phyloP scores from a whole-genome alignment of 371 early-diverging fungal genomes.

The Conidiobolus incongruus region DNA sequence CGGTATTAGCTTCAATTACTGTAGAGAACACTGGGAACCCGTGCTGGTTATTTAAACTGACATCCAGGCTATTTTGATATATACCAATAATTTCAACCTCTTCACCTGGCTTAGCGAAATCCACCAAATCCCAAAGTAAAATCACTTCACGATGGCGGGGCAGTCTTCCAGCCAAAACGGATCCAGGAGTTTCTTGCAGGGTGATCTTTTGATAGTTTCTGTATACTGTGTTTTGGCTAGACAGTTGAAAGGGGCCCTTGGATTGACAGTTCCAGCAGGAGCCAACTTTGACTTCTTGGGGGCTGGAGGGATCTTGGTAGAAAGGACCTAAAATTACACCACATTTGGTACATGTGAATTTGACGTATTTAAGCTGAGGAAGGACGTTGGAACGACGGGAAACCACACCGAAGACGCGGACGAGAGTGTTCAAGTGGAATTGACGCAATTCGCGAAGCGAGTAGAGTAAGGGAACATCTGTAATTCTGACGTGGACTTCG shows the following conservation, averaged over 20 bases:
- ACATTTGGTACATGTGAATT: constrained; percentile 94
- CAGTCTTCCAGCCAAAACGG: constrained; percentile 91
- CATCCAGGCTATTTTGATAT: constrained; percentile 91
- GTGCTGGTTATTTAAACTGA: constrained; percentile 71
- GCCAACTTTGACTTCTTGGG: constrained; percentile 59
- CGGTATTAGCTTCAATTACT: constrained; percentile 86
- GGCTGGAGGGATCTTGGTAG: constrained; percentile 55
- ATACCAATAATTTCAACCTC: constrained; percentile 96
- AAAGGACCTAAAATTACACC: constrained; percentile 88
- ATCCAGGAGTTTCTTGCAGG: constrained; percentile 95
- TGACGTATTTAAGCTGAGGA: constrained; percentile 93
- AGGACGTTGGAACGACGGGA: constrained; percentile 90
- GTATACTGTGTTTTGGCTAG: constrained; percentile 85
- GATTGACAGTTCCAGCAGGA: constrained; percentile 90
- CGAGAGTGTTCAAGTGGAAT: constrained; percentile 79
- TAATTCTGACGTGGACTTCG: constrained; percentile 91
- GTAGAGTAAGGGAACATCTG: constrained; percentile 68
- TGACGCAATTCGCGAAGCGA: constrained; percentile 80
- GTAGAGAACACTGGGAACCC: constrained; percentile 98
- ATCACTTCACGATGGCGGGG: constrained; percentile 94
- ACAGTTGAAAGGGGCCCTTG: constrained; percentile 80
- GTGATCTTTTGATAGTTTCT: constrained; percentile 97
- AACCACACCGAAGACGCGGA: constrained; percentile 90
- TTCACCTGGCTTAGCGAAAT: constrained; percentile 94
- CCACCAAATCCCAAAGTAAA: constrained; percentile 93